Base-by-base conservation (phyloP, 805 yeast species). In the Teunomyces barrocoloradensis region DNA sequence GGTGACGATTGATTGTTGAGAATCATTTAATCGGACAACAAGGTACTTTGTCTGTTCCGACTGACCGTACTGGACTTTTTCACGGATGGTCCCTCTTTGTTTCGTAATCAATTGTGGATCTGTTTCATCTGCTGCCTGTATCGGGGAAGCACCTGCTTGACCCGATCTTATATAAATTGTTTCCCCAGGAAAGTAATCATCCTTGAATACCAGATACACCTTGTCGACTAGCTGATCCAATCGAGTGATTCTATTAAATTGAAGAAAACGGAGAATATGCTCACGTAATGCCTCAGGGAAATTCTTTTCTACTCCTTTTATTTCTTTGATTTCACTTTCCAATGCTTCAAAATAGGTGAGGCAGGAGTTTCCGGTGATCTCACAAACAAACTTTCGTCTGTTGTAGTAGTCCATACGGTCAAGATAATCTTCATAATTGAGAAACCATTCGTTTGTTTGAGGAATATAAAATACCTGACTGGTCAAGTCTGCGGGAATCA, bases 261-360 rank as follows among this genome's bases (percentile, higher is more conserved):
- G 96, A 11, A 92, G 76, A 54, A 78, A 82, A 54, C 96, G 71
- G 20, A 95, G 78, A n/a, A 94, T 87, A 9, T 97, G 99, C 59
- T 89, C 97, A 58, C 90, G 84, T 46, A 91, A 76, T 36, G 95
- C 86, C 55, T 92, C 95, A 4, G 99, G 99, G 64, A 94, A 94
- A 59, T 80, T 79, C 46, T 77, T 73, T 58, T 90, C 96, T 44
- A 92, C 89, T 51, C 79, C 81, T 46, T 69, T 72, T 52, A 79
- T 74, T 58, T 59, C 81, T 48, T 59, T 65, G 42, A 50, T 77
- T 68, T 92, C 99, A 49, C 87, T 82, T 45, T 82, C 81, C 39
- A 81, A 74, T 0, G 98, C 99, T 59, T 94, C 95, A 63, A 91
- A 91, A 63, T 80, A 94, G 0, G 97, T 89, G 48, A 92, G 75